Evolutionary conservation across 2,329 filamentous ascomycete genomes (phyloP).

Genomic region (Sclerotinia minor): DNA sequence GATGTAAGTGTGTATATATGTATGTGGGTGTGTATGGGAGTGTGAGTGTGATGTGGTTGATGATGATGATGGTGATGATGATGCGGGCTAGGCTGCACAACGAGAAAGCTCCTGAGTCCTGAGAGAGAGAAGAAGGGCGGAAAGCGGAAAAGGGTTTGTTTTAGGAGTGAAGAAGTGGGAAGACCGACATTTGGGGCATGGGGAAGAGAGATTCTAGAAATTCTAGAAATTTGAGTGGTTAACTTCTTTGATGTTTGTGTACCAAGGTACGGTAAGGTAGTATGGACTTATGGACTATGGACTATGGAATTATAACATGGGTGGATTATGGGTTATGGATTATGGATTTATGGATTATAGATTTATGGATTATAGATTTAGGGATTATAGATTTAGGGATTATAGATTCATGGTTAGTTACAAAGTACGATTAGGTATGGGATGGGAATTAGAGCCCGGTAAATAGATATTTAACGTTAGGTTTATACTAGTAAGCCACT

Average conservation of each 20-base stretch:
- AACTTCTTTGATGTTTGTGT: not conserved
- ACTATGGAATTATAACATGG: no score
- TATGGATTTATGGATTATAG: no score
- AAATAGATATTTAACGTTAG: no score
- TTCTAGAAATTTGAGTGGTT: not conserved
- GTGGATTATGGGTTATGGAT: no score
- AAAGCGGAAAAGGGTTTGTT: not conserved
- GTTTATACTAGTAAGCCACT: not conserved
- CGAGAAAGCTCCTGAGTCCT: not conserved
- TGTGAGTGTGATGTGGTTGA: not conserved
- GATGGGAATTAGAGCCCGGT: no score
- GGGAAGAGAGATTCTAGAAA: not conserved
- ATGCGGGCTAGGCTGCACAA: not conserved
- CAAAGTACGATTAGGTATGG: no score
- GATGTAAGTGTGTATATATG: conserved; percentile 1
- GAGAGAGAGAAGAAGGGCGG: not conserved
- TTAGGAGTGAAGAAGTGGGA: not conserved
- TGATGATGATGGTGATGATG: not conserved
- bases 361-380: no score
- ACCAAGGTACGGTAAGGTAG: no score
- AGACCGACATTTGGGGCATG: no score
- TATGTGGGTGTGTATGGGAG: not conserved
- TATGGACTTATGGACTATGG: no score
- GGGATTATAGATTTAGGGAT: no score
- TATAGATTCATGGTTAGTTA: no score